Evolutionary conservation across 1,284 basidiomycete genomes (phyloP), one percentile per base, ranked within the genome.

Genomic region (Ceratobasidium sp.): DNA sequence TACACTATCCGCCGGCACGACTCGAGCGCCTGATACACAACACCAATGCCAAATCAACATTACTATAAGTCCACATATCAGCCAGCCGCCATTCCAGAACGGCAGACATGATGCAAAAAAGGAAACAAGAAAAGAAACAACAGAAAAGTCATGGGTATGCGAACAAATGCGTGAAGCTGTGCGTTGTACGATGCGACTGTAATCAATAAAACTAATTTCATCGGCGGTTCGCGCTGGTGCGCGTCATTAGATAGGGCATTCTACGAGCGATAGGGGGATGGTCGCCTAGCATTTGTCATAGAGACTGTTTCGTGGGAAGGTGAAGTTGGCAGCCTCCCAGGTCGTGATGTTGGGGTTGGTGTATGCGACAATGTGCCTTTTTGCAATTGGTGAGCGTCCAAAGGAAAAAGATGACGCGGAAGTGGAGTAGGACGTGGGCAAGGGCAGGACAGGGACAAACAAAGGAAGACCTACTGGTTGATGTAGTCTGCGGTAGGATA

Each of bases 341-440:
- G 88, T 91, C 43, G 92, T 93, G 32, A 90, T 80, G 77, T 93
- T 92, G 12, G 90, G 82, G 77, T 93, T 87, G 50, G 82, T 84
- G 77, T 92, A 93, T 67, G 88, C 89, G 72, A 84, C 81, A 28
- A 87, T 77, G 78, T 93, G 91, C 41, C 90, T 92, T 58, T 18
- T 9, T 46, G 14, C 26, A 26, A 57, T 45, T 30, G 23, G 28
- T 69, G 16, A 69, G 64, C 26, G 46, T 28, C 39, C 53, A 32
- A 18, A 5, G 50, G 14, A 14, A 52, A 28, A 28, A 48, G n/a
- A 52, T 6, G 50, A 6, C 23, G 26, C 6, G 4, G 50, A 3
- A 9, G 50, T 28, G 50, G 30, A 28, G 23, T 34, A 6, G 53
- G 45, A 39, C 41, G 12, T 36, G 53, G 3, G 59, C 58, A 10